These are phyloP conservation scores for Saccharomycopsis phalli DNA, from an alignment of 1,139 yeast genomes.

Conservation along the genomic window DNA sequence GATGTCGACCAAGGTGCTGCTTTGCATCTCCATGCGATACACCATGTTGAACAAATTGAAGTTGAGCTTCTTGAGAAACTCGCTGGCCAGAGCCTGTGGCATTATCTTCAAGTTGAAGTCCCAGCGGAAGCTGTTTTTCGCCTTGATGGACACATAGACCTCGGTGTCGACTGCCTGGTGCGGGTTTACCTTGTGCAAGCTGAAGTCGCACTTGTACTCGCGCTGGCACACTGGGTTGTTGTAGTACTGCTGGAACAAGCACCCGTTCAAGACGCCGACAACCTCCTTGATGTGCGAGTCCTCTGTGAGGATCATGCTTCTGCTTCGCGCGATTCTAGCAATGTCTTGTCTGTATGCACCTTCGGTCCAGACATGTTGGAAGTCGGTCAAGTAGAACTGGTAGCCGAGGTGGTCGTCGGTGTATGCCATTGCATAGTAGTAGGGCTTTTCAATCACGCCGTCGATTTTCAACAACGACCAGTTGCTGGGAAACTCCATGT, in stretches of 20 bases:
- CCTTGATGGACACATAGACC: conserved; percentile 3
- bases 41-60: conserved; percentile 16
- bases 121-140: conserved; percentile 12
- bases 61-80: conserved; percentile 7
- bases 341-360: conserved; percentile 3
- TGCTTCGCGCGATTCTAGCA: background rate
- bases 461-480: conserved; percentile 14
- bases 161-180: conserved; percentile 2
- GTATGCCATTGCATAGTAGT: conserved; percentile 15
- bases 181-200: conserved; percentile 4
- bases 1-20: conserved; percentile 1
- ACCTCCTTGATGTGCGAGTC: conserved; percentile 7
- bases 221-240: background rate
- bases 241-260: conserved; percentile 15
- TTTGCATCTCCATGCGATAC: conserved; percentile 8
- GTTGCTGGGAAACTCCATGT: conserved; percentile 12
- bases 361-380: conserved; percentile 14
- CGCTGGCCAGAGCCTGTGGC: conserved; percentile 1
- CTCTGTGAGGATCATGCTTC: conserved; percentile 2
- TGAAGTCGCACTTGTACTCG: conserved; percentile 7
- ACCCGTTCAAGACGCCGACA: conserved; percentile 15
- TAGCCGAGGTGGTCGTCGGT: conserved; percentile 6
- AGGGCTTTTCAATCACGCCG: conserved; percentile 1
- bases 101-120: conserved; percentile 13
- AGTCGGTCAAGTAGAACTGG: conserved; percentile 15